phyloP scores from a whole-genome alignment of 1,284 basidiomycete species.

The Cryptococcus sp. region DNA sequence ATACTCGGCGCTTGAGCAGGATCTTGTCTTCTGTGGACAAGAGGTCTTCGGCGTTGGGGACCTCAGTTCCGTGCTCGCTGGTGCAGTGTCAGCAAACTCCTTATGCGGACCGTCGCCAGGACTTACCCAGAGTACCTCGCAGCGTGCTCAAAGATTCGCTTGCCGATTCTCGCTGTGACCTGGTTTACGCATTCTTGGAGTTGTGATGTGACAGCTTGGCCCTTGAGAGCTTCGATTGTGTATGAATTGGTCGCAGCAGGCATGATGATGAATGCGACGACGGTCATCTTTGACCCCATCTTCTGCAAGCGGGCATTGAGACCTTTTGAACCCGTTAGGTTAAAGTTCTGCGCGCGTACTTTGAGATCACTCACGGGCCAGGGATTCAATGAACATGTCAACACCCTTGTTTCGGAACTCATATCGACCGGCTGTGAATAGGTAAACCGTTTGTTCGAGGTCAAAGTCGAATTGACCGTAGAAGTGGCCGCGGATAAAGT shows the following conservation, averaged over 20 bases:
- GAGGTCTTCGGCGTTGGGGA: constrained; percentile 72
- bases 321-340: constrained; percentile 31
- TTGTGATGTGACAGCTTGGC: constrained; percentile 96
- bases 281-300: constrained; percentile 73
- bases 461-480: constrained; percentile 97
- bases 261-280: constrained; percentile 99
- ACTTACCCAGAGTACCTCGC: constrained; percentile 83
- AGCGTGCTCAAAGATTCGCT: constrained; percentile 89
- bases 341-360: neutral
- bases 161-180: constrained; percentile 89
- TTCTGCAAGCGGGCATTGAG: constrained; percentile 87
- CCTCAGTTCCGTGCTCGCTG: constrained; percentile 71
- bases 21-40: constrained; percentile 91
- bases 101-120: neutral
- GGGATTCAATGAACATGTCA: constrained; percentile 97
- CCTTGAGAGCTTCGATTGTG: constrained; percentile 96
- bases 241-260: constrained; percentile 94
- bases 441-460: constrained; percentile 93
- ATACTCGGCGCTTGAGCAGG: constrained; percentile 92
- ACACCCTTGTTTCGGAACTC: constrained; percentile 99
- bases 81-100: neutral
- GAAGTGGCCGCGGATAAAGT: constrained; percentile 96
- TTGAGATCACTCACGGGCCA: constrained; percentile 66
- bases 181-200: constrained; percentile 91
- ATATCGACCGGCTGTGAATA: constrained; percentile 99